Evolutionary conservation across 2,329 filamentous ascomycete species (phyloP), one percentile per base, ranked within the genome.

Genomic region (Pleurostoma richardsiae): DNA sequence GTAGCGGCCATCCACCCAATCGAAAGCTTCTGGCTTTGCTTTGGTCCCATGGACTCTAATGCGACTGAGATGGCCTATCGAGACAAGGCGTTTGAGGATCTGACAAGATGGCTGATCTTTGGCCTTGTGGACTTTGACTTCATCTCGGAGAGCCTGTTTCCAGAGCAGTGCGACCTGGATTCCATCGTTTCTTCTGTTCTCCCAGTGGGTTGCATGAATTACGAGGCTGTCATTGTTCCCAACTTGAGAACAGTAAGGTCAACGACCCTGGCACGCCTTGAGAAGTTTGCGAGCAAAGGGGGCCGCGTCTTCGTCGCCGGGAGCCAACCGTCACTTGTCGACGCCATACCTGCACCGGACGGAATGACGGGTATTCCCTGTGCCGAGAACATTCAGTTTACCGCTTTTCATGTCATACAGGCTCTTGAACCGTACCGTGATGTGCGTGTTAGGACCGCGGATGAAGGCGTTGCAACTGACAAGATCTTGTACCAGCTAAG

Each of bases 41-140:
- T 59, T 49, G 61, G 62, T 1, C 61, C 62, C 2, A 36, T 36
- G 33, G 55, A 58, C 36, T 52, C 50, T 38, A 54, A 48, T 29
- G 52, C 52, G 4, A 57, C 60, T 10, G 60, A 63, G 39, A 42
- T 49, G 27, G 52, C 42, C 2, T 49, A 42, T 11, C 54, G 60
- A 10, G 58, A 64, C 29, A 49, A 54, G 38, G 50, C 48, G 4
- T 64, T 64, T 39, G 49, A 44, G 7, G 56, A 61, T 36, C 39
- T 62, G 5, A 59, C 58, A 2, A 48, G 54, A 27, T 62, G 59
- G 59, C 49, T 62, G 19, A 46, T 57, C 11, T 56, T 61, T 41
- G 59, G 51, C 1, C 48, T 63, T n/a, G 51, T 63, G 6, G 62
- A 64, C 44, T 64, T 64, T 42, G 62, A 64, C 48, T 63, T 64